Percentiles rank a stretch among this genome's conserved stretches.
Evolutionary conservation across 176 grass and related monocot species (phyloP).

Genomic region (Echinochloa phyllopogon): DNA sequence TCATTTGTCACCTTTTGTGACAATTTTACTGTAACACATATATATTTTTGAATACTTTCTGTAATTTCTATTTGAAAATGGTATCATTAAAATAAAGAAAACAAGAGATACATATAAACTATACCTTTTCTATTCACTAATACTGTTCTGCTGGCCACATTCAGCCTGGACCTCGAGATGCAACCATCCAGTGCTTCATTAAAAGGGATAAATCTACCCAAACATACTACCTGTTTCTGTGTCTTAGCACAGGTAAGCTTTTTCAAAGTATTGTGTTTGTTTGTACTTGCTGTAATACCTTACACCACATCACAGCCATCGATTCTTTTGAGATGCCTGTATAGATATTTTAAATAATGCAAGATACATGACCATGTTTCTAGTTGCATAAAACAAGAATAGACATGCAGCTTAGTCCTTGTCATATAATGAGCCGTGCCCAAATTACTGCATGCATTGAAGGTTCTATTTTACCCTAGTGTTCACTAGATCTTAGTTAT

Average conservation of each 20-base stretch:
- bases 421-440: not conserved
- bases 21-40: not conserved
- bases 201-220: conserved; percentile 90
- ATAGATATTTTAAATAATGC: conserved; percentile 30
- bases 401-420: not conserved
- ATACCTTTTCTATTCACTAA: conserved; percentile 32
- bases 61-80: not conserved
- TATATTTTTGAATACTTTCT: not conserved
- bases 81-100: not conserved
- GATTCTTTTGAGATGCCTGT: not conserved
- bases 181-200: conserved; percentile 87
- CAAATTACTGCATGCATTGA: not conserved
- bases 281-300: conserved; percentile 15
- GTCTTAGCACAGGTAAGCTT: conserved; percentile 81
- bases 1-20: not conserved
- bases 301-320: not conserved
- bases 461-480: not conserved
- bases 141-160: conserved; percentile 22
- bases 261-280: conserved; percentile 28
- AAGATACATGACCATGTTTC: not conserved
- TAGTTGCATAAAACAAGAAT: conserved; percentile 23
- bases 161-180: conserved; percentile 82
- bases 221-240: conserved; percentile 86
- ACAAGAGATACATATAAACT: not conserved
- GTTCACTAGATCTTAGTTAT: not conserved